Evolutionary conservation across 805 yeast genomes (phyloP).

Genomic region (Yarrowia divulgata): DNA sequence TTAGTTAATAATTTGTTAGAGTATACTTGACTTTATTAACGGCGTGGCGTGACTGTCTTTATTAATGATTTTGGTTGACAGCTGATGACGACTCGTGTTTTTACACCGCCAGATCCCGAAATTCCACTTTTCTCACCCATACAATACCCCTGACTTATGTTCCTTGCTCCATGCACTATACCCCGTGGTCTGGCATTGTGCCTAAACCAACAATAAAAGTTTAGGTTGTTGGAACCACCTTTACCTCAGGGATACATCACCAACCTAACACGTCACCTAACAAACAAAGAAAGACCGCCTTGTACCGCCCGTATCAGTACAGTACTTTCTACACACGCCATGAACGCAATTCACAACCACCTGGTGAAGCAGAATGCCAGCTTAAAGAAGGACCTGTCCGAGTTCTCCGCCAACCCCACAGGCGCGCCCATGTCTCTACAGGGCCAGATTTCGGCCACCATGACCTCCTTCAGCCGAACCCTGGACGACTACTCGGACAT

Average conservation of each 20-base stretch:
- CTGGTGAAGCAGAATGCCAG: constrained; percentile 85
- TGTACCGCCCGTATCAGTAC: no score
- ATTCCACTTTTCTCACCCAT: neutral
- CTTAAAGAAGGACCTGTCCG: constrained; percentile 69
- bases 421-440: constrained; percentile 78
- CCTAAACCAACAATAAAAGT: constrained; percentile 10
- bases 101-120: no score
- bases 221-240: constrained; percentile 22
- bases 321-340: neutral
- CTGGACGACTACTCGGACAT: constrained; percentile 70
- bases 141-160: neutral
- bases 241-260: constrained; percentile 17
- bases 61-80: no score
- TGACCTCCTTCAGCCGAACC: constrained; percentile 77
- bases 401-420: constrained; percentile 64
- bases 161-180: neutral
- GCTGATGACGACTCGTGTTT: no score
- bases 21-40: no score
- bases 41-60: no score
- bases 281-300: neutral
- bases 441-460: constrained; percentile 79
- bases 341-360: constrained; percentile 88
- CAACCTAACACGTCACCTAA: constrained; percentile 35
- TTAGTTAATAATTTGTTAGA: no score
- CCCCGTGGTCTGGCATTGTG: constrained; percentile 10